Conservation (phyloP, 306 rosid species). For the Potentilla sterilis region DNA sequence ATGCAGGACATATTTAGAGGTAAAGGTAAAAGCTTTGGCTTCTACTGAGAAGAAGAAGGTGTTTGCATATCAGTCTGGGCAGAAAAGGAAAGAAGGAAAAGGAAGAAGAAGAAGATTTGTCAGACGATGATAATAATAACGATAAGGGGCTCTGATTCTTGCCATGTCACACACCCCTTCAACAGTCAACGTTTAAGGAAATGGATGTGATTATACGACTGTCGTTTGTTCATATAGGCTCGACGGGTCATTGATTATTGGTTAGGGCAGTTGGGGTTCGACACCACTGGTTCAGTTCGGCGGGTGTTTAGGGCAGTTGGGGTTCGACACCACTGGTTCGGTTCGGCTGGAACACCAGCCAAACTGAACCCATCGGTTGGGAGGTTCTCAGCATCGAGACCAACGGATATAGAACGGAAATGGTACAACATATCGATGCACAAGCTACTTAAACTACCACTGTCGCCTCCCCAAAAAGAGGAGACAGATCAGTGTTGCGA, state of each 20-base stretch:
- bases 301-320: neutral
- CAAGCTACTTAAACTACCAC: too few relatives aligned
- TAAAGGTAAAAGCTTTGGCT: neutral
- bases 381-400: too few relatives aligned
- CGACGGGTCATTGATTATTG: neutral
- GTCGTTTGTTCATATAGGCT: neutral
- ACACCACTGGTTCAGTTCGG: neutral
- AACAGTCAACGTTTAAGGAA: neutral
- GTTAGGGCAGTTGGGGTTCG: neutral
- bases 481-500: neutral
- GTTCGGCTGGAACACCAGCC: neutral
- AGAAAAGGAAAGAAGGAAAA: neutral
- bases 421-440: neutral
- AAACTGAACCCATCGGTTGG: neutral
- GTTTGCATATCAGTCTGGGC: slow-evolving; percentile 6
- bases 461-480: neutral
- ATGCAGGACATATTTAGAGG: slow-evolving; percentile 53
- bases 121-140: slow-evolving; percentile 12
- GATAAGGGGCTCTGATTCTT: slow-evolving; percentile 19
- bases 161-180: slow-evolving; percentile 30
- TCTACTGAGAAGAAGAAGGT: slow-evolving; percentile 6
- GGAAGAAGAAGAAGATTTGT: neutral
- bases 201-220: neutral
- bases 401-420: neutral
- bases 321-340: neutral